Base-by-base conservation (phyloP, 345 rosid genomes). In the Draba incana region DNA sequence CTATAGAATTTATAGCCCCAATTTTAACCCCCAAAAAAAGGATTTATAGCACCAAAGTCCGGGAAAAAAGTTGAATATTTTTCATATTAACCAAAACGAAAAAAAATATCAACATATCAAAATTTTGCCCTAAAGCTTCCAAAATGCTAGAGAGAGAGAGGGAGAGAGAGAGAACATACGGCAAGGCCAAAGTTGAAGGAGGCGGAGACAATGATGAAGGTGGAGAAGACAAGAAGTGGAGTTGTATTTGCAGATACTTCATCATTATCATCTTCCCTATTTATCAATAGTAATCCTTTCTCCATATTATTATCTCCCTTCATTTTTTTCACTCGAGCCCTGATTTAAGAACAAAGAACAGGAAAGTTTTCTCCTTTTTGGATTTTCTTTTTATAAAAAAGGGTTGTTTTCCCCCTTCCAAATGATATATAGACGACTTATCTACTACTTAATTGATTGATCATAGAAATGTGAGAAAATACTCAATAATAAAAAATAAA, bases 201-300 rank as follows among this genome's bases (percentile, higher is more conserved):
- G 64, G 85, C 85, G 23, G 78, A 80, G 56, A 74, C 79, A 42
- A 90, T 86, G 16, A 82, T 72, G 47, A 82, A 65, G 28, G 92
- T 82, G 62, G 88, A 74, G 33, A 82, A 66, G 42, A 85, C 10
- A 57, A 76, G 70, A 15, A 66, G 48, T 8, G 31, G 72, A 51
- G 77, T 74, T 59, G 13, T 37, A 10, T 12, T 74, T 44, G 55
- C 56, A 33, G 37, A 33, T 33, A 33, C 37, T 33, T 33, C 8
- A 33, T 33, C 37, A 33, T 33, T 8, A 14, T 20, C 35, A 2
- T 58, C 68, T 58, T 74, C 67, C 9, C 3, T 43, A 1, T 50
- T 58, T 24, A 9, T 67, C 42, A 59, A 8, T 14, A 74, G 52
- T 11, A 66, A 59, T 44, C 62, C 72, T 74, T 57, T 74, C 62